Evolutionary conservation across 1,139 yeast species (phyloP), one percentile per base, ranked within the genome.

Genomic region (Yamadazyma songkhlaensis): DNA sequence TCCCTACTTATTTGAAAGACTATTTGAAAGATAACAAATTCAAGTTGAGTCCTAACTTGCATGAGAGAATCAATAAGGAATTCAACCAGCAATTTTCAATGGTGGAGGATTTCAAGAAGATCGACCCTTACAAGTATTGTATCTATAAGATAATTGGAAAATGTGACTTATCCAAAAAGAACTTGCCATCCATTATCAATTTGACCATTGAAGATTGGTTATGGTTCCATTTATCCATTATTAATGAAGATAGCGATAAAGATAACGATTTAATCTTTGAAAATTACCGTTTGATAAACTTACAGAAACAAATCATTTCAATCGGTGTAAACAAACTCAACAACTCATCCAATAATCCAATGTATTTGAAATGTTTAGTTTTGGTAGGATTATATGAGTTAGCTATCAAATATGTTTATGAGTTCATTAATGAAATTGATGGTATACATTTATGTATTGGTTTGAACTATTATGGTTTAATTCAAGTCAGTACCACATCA

Each of bases 151-250:
- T 92, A 25, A 75, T 92, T 43, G 98, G 98, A 9, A 83, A 95
- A 57, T 89, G 97, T 59, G 96, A 89, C 49, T 66, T 85, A 45
- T 69, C 81, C 8, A 79, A 83, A 51, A 87, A 86, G 54, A 73
- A 79, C n/a, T 73, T 90, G 38, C 94, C 96, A 3, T 68, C 74
- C 21, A 55, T 67, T 1, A 83, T 92, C 34, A 81, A 90, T 31
- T 64, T 81, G 32, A 86, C 95, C 43, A 78, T 90, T 37, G 98
- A 92, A 59, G 98, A 92, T 61, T 92, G 98, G 98, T 62, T 90
- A 38, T 92, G 98, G 99, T 78, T 86, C 56, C 97, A 92, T 60
- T 72, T 92, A 40, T 76, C 82, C 54, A 78, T 85, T 12, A 79
- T 82, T 42, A 94, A 85, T 50, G 61, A 45, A 48, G 54, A 31